Base-by-base conservation (phyloP, 768 basidiomycete species). In the Agrocybe chaxingu region DNA sequence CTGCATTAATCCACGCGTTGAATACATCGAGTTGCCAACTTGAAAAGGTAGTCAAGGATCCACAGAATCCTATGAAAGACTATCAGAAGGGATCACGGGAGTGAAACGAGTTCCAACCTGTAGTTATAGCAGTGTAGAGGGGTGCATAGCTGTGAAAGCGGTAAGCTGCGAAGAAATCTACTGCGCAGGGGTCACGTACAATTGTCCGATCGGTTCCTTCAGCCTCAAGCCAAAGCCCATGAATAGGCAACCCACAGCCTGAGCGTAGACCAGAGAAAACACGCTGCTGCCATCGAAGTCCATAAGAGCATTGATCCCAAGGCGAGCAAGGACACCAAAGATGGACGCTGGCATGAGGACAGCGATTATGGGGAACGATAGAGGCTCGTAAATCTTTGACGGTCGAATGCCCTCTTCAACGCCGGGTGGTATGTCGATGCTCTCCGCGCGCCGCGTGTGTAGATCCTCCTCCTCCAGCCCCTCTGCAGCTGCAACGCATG, bases 31-130 rank as follows among this genome's bases (percentile, higher is more conserved):
- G 63, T 67, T 98, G 92, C 97, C 97, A 98, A 34, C 85, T 81
- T 11, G 95, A 97, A 72, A 98, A 98, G 2, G 94, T 98, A 8
- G 97, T 99, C 58, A 98, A 68, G 1, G 92, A 96, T 3, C 96
- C 97, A 62, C 97, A 98, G 66, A 98, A 92, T 10, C 92, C 94
- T 87, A 37, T n/a, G n/a, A n/a, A 32, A 29, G 18, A 33, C 30
- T 10, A 39, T 30, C n/a, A 18, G 8, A 32, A 42, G 19, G 16
- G 41, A 24, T 33, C 30, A 8, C 8, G 31, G 43, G 29, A 19
- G 6, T 16, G 16, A 44, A 32, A 4, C 31, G 42, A 60, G 68
- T 56, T 53, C 24, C 24, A 24, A 85, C 92, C 92, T 53, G 94
- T 97, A 0, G 93, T 91, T 9, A 92, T 63, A 16, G 89, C 91